phyloP scores from a whole-genome alignment of 306 rosid genomes.

The Rosa persica region DNA sequence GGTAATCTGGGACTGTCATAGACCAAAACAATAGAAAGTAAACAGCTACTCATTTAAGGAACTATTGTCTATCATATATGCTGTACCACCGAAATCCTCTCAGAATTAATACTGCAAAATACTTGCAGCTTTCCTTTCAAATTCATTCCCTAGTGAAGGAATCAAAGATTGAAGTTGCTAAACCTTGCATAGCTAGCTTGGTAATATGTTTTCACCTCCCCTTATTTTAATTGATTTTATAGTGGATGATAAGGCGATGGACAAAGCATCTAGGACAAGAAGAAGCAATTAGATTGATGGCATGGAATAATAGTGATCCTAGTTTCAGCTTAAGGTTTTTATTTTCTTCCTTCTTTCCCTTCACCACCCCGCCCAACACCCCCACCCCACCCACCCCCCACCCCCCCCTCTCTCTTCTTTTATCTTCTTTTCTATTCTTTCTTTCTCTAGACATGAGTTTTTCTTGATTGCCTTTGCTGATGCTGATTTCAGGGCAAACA shows the following conservation, averaged over 20 bases:
- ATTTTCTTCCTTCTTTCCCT: conserved; percentile 18
- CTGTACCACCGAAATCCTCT: background rate
- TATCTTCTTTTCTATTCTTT: background rate
- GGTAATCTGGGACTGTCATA: background rate
- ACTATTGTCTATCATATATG: background rate
- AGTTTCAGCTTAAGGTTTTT: conserved; percentile 77
- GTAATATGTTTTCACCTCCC: background rate
- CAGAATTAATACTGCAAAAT: background rate
- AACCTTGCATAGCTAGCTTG: background rate
- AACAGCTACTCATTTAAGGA: background rate
- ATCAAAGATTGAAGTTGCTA: background rate
- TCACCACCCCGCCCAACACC: too few species aligned
- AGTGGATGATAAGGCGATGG: conserved; percentile 98
- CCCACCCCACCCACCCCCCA: too few species aligned
- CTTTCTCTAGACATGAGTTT: too few species aligned
- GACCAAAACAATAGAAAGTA: background rate
- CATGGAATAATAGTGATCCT: conserved; percentile 85
- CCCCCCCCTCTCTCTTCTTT: background rate
- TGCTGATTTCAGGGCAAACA: too few species aligned
- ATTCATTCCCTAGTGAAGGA: too few species aligned
- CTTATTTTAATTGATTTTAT: conserved; percentile 9
- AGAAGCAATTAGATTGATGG: conserved; percentile 75
- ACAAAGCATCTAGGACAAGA: conserved; percentile 74
- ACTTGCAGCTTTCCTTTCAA: background rate
- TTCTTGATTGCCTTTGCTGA: too few species aligned